Conservation (phyloP, 2,329 filamentous ascomycete species). For the Fusarium buharicum region DNA sequence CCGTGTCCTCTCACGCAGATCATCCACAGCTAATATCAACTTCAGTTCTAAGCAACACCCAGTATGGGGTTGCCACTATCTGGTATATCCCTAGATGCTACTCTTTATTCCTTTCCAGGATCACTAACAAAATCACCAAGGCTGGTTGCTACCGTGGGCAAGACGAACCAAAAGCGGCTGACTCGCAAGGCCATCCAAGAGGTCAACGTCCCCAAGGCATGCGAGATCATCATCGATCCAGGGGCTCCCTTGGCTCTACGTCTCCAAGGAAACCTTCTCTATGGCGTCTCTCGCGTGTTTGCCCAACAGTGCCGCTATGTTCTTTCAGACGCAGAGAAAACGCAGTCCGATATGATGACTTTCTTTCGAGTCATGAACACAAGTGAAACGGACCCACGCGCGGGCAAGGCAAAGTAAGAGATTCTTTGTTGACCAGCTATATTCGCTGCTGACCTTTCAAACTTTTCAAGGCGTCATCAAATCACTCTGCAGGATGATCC, state of each 20-base stretch:
- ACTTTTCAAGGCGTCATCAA: slow-evolving; percentile 70
- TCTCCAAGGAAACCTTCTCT: slow-evolving; percentile 88
- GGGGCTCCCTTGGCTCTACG: slow-evolving; percentile 89
- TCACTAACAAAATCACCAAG: slow-evolving; percentile 57
- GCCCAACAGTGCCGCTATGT: slow-evolving; percentile 88
- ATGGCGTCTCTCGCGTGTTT: slow-evolving; percentile 86
- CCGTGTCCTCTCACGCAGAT: not conserved
- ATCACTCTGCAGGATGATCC: slow-evolving; percentile 86
- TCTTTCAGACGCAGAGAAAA: slow-evolving; percentile 79
- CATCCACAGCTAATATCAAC: slow-evolving; percentile 39
- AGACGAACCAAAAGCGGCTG: slow-evolving; percentile 76
- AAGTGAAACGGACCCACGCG: slow-evolving; percentile 74
- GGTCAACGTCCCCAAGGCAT: slow-evolving; percentile 87
- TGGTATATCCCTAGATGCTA: slow-evolving; percentile 70
- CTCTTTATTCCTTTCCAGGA: no score
- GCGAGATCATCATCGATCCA: slow-evolving; percentile 83
- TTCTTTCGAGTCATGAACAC: slow-evolving; percentile 67
- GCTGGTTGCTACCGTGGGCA: slow-evolving; percentile 91
- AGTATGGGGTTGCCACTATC: slow-evolving; percentile 93
- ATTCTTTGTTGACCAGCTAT: slow-evolving; percentile 40
- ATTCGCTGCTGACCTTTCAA: slow-evolving; percentile 6
- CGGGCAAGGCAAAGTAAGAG: slow-evolving; percentile 76
- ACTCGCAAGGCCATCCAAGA: slow-evolving; percentile 87
- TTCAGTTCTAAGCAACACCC: slow-evolving; percentile 80
- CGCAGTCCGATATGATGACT: slow-evolving; percentile 76